A percentile compares a stretch with the other conserved stretches of the same genome.
Conservation (phyloP, 768 basidiomycete species). For the Rhizopogon vesiculosus region DNA sequence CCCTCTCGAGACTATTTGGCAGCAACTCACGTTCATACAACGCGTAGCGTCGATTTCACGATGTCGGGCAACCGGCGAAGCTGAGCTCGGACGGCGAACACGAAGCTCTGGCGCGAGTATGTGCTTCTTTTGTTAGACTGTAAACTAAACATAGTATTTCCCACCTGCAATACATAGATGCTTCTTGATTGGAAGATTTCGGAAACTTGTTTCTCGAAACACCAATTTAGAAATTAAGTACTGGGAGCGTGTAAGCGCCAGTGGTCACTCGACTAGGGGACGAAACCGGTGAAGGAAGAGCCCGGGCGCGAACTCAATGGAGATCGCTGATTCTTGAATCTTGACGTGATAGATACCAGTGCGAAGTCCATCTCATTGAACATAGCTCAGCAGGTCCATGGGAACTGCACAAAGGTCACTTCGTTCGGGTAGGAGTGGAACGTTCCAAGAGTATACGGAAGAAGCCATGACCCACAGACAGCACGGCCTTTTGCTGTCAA, state of each 20-base stretch:
- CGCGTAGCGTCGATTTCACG: not conserved
- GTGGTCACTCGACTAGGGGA: not conserved
- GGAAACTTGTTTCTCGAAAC: not conserved
- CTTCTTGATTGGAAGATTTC: not conserved
- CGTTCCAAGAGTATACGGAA: not conserved
- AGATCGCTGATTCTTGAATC: not conserved
- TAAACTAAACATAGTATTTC: not conserved
- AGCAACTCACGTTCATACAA: slow-evolving; percentile 1
- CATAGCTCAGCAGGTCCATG: not conserved
- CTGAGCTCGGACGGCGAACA: not conserved
- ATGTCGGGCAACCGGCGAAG: not conserved
- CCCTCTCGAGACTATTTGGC: not conserved
- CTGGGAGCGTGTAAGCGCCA: not conserved
- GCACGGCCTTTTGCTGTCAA: slow-evolving; percentile 10
- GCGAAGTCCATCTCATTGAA: not conserved
- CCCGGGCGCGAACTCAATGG: not conserved
- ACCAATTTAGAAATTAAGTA: not conserved
- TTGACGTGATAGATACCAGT: not conserved
- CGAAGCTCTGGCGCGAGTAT: not conserved
- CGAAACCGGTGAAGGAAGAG: not conserved
- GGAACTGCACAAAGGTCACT: not conserved
- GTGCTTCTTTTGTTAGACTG: not conserved
- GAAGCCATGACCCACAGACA: not conserved
- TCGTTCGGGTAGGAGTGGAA: not conserved
- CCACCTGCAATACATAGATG: not conserved